Base-by-base conservation (phyloP, 2,329 filamentous ascomycete species). In the Macrophomina phaseolina region DNA sequence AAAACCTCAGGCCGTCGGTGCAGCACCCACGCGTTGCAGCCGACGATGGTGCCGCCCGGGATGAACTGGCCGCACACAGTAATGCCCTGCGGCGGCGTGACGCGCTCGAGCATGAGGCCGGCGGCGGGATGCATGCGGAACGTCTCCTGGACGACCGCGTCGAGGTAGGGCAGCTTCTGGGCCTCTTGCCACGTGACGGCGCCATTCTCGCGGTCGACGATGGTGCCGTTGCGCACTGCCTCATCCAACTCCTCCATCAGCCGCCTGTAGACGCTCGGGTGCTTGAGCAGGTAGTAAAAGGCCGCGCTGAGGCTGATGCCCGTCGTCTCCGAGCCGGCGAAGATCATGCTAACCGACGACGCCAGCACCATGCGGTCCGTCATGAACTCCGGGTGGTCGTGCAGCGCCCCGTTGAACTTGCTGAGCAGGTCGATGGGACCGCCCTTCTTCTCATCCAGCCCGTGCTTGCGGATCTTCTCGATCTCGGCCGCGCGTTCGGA, bases 251-350 rank as follows among this genome's bases (percentile, higher is more conserved):
- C 91, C 1, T 78, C 71, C 72, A 86, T 84, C 64, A 92, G 79
- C 46, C 83, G 84, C 3, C 76, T 73, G 68, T 91, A 85, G 14
- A 82, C 83, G 0, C 70, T 45, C 0, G 89, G 88, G 71, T 88
- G 86, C 73, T 89, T 89, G 42, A 93, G 82, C 3, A 94, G 79
- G 76, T 88, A 89, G 78, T 94, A 94, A 73, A 94, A 91, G 0
- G 93, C 85, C 6, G 88, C 84, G 5, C 86, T 86, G 0, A 94
- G 83, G 6, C 86, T 88, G 73, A 94, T 94, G 46, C 90, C 91
- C 0, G 91, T 94, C 0, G 91, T 94, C 77, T 95, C 92, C 2
- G 87, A 90, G 3, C 91, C 91, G 0, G 92, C 92, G 71, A 91
- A 86, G 69, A 83, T 80, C 89, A 91, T 91, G 67, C 84, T 88